These are phyloP conservation scores for Aspergillus pseudonomiae DNA, from an alignment of 2,329 filamentous ascomycete species.

Conservation along the genomic window DNA sequence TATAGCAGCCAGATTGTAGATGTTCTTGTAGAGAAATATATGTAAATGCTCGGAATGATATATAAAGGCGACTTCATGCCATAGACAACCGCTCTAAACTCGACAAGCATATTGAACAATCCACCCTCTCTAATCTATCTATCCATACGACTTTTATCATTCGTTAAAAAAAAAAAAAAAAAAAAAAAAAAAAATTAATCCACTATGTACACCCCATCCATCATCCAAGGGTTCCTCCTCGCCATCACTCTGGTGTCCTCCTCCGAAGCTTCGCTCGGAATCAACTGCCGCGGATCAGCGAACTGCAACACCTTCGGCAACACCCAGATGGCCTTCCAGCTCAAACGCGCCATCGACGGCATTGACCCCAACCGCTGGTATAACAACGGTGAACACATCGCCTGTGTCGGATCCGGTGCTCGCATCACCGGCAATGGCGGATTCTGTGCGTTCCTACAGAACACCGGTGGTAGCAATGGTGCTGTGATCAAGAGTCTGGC, in stretches of 20 bases:
- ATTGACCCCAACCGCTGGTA: not conserved
- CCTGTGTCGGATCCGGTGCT: not conserved
- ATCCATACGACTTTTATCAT: too few species aligned
- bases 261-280: not conserved
- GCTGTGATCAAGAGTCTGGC: not conserved
- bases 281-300: not conserved
- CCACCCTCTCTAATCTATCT: too few species aligned
- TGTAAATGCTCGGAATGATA: not conserved
- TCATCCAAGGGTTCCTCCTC: not conserved
- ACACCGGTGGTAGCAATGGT: not conserved
- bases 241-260: not conserved
- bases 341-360: not conserved
- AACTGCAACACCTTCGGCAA: not conserved
- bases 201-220: not conserved
- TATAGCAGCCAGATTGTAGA: not conserved
- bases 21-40: not conserved
- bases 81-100: not conserved
- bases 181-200: not conserved
- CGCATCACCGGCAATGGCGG: not conserved
- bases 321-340: not conserved
- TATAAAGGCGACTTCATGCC: not conserved
- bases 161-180: too few species aligned
- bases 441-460: not conserved
- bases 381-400: not conserved
- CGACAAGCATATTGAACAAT: not conserved